These are phyloP conservation scores for Inga oerstediana DNA, from an alignment of 306 rosid species.

Conservation along the genomic window DNA sequence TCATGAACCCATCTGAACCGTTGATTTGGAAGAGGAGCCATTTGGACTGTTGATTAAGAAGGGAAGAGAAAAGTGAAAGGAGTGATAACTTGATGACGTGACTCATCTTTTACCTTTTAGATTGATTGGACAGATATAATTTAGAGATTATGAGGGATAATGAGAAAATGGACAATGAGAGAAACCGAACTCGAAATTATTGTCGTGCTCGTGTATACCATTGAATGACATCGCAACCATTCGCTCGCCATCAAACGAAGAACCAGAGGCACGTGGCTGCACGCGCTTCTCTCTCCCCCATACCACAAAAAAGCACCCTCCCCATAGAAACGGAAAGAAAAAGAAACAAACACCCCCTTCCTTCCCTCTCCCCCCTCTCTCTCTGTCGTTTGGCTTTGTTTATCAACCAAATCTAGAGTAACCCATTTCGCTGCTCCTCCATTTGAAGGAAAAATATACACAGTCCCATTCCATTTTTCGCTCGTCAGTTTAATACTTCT, in stretches of 20 bases:
- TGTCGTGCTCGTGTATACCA: not conserved
- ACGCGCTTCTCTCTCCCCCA: conserved; percentile 30
- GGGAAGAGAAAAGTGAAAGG: too few species aligned
- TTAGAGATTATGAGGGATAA: too few species aligned
- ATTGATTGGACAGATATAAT: too few species aligned
- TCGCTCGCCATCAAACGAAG: not conserved
- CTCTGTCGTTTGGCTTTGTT: conserved; percentile 44
- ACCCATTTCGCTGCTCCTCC: conserved; percentile 51
- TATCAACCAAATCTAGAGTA: conserved; percentile 60
- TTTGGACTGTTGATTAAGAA: too few species aligned
- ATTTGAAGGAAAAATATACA: conserved; percentile 41
- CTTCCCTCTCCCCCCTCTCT: not conserved
- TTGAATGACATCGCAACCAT: conserved; percentile 4
- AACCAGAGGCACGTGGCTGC: conserved; percentile 10
- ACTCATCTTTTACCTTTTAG: too few species aligned
- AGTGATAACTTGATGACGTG: too few species aligned
- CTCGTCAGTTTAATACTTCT: conserved; percentile 38
- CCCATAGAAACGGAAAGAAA: conserved; percentile 33
- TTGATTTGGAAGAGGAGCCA: too few species aligned
- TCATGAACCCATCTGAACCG: too few species aligned
- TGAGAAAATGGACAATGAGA: too few species aligned
- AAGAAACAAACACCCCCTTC: not conserved
- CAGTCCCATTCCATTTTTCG: conserved; percentile 37
- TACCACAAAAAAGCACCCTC: conserved; percentile 7
- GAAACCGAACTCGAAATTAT: too few species aligned